Conservation (phyloP, 78 protist species). For the Cyanophora paradoxa region DNA sequence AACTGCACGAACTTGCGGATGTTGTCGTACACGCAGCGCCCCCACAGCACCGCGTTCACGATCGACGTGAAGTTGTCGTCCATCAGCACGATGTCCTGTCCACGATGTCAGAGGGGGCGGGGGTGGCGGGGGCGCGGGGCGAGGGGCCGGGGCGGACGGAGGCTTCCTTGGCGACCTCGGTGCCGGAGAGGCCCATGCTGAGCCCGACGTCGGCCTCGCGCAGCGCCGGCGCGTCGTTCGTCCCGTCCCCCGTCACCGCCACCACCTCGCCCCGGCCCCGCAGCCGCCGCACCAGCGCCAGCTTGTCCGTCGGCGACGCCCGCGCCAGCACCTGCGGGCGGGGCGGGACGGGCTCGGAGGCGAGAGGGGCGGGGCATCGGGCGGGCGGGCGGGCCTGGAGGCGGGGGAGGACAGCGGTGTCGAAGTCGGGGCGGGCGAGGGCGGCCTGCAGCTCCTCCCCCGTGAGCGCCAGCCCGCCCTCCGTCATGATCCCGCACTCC, state of each 20-base stretch:
- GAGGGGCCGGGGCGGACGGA: no score
- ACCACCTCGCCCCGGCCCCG: constrained; percentile 46
- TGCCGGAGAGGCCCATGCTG: constrained; percentile 91
- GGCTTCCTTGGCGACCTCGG: constrained; percentile 87
- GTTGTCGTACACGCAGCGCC: constrained; percentile 57
- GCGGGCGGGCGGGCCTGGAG: no score
- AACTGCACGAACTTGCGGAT: constrained; percentile 68
- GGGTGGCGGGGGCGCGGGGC: no score
- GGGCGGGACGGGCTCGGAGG: not conserved
- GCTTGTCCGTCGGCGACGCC: constrained; percentile 25
- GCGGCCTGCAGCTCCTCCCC: no score
- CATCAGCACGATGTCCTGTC: constrained; percentile 80
- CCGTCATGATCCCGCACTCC: constrained; percentile 83
- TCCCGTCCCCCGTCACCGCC: constrained; percentile 89
- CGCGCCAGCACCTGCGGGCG: constrained; percentile 22
- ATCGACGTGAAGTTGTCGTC: constrained; percentile 87
- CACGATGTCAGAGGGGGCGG: no score
- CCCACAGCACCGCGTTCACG: constrained; percentile 75
- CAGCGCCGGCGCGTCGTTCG: constrained; percentile 96
- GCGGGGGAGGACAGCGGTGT: no score
- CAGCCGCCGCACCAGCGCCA: no score
- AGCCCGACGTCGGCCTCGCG: constrained; percentile 91
- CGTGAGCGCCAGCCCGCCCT: no score
- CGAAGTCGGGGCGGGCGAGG: no score
- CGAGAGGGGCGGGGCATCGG: not conserved